Evolutionary conservation across 2,329 filamentous ascomycete species (phyloP), one percentile per base, ranked within the genome.

Genomic region (Chaetomiaceae sp.): DNA sequence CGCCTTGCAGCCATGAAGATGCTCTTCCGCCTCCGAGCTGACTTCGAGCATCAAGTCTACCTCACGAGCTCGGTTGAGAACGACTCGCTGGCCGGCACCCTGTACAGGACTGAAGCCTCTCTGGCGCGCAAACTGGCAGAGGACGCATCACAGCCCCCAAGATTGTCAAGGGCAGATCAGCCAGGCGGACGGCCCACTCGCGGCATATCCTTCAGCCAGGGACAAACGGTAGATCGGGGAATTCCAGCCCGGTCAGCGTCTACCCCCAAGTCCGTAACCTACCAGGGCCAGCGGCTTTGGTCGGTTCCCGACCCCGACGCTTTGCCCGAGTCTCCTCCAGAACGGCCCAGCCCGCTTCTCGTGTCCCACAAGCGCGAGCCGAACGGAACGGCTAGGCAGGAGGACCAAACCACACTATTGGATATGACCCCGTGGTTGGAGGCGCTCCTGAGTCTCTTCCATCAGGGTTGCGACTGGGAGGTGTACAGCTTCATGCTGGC

Each of bases 401-500:
- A 54, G 6, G 58, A 55, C 9, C 56, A 56, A 11, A 58, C 53
- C n/a, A 59, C 52, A 19, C 51, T 60, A n/a, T 70, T 90, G 50
- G 79, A 83, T 50, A 77, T 87, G 43, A 76, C 78, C 14, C 70
- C 78, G 37, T 96, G 90, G 88, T 76, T 95, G n/a, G 87, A 91
- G 58, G 78, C 84, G 11, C 76, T 95, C 34, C 80, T 89, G 23
- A 77, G 78, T n/a, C 73, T 94, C n/a, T 72, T 95, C 39, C 83
- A 87, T 59, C 79, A 84, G 51, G 87, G 86, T 37, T 81, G 83
- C 44, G 86, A 94, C 57, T 97, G 92, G 91, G 91, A 97, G 66
- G 76, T 95, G 1, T 96, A 95, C 74, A 92, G 89, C 69, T 96
- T 92, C 66, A 81, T 92, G 17, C 75, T 99, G 27, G 88, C 90